Conservation (phyloP, 305 asterid species). For the Caryopteris hybrid region DNA sequence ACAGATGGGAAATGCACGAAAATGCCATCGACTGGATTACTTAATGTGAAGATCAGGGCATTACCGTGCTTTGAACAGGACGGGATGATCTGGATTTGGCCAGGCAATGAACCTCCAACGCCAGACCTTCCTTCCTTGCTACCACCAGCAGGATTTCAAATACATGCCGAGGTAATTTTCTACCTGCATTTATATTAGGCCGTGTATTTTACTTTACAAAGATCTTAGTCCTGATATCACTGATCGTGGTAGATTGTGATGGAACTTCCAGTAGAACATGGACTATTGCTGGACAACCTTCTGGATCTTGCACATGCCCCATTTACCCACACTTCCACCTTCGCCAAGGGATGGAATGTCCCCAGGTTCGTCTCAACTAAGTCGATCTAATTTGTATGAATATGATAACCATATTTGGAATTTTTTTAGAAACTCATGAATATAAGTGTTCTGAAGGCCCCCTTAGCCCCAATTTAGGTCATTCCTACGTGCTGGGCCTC, state of each 20-base stretch:
- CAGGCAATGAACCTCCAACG: constrained; percentile 78
- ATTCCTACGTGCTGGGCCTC: too few relatives aligned
- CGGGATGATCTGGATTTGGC: constrained; percentile 94
- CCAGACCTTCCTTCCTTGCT: constrained; percentile 65
- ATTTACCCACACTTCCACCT: constrained; percentile 86
- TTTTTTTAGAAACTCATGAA: too few relatives aligned
- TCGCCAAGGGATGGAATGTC: constrained; percentile 93
- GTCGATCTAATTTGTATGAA: too few relatives aligned
- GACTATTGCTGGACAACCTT: constrained; percentile 81
- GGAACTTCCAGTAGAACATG: constrained; percentile 95
- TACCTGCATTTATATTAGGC: too few relatives aligned
- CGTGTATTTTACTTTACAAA: too few relatives aligned
- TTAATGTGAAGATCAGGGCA: constrained; percentile 63
- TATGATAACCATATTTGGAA: too few relatives aligned
- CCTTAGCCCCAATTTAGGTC: too few relatives aligned
- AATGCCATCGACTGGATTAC: constrained; percentile 78
- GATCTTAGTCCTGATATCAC: too few relatives aligned
- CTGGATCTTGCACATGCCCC: constrained; percentile 98
- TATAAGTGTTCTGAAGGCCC: too few relatives aligned
- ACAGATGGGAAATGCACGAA: constrained; percentile 84
- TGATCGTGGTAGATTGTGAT: constrained; percentile 89
- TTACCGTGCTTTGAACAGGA: constrained; percentile 89
- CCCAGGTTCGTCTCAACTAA: constrained; percentile 48
- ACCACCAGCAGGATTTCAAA: constrained; percentile 81
- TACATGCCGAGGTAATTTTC: constrained; percentile 96